phyloP scores from a whole-genome alignment of 345 rosid species.

The Noccaea caerulescens region DNA sequence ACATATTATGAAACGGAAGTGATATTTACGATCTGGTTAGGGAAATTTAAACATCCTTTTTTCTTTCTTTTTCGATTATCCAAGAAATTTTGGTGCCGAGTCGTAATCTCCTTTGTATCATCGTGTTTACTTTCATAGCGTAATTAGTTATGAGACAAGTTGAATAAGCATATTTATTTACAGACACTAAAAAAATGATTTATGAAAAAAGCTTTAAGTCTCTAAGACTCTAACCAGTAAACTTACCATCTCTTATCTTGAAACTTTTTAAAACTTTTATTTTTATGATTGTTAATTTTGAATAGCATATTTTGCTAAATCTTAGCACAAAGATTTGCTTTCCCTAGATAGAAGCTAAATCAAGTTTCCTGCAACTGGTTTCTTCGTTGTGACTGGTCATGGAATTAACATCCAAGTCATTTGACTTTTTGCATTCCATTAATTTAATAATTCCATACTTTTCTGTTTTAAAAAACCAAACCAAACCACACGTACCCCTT shows the following conservation, averaged over 20 bases:
- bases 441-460: constrained; percentile 21
- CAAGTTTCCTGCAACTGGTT: constrained; percentile 30
- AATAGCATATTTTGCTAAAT: constrained; percentile 14
- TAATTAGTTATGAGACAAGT: not conserved
- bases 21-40: not conserved
- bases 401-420: constrained; percentile 10
- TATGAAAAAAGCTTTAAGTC: not conserved
- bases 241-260: not conserved
- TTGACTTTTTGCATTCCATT: constrained; percentile 35
- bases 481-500: constrained; percentile 26
- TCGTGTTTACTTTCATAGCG: not conserved
- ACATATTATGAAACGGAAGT: not conserved
- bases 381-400: constrained; percentile 29
- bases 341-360: constrained; percentile 11
- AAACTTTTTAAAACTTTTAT: not conserved
- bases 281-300: not conserved
- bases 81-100: too few relatives aligned
- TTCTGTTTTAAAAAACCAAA: not conserved
- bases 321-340: constrained; percentile 27
- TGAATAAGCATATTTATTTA: not conserved
- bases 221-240: not conserved
- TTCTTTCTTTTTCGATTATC: too few relatives aligned
- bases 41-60: too few relatives aligned
- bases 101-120: too few relatives aligned
- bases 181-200: not conserved